Conservation (phyloP, 139 green algal species). For the Diplosphaera chodatii region DNA sequence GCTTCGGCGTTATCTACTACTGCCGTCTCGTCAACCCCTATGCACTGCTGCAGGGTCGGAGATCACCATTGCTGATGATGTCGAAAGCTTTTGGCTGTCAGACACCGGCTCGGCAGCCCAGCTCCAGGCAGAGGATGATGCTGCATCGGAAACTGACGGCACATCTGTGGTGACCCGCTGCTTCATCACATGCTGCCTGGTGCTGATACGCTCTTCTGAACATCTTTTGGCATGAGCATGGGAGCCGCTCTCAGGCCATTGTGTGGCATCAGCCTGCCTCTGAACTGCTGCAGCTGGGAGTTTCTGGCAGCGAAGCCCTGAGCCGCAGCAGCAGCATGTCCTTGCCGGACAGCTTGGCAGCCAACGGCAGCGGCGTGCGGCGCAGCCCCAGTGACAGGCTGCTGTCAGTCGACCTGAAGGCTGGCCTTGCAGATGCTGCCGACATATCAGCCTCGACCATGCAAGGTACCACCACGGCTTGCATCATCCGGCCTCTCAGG, state of each 20-base stretch:
- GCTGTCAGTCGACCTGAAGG: neutral
- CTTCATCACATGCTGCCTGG: no score
- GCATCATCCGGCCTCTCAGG: no score
- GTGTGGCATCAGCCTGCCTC: no score
- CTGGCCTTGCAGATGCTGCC: neutral
- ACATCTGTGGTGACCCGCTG: neutral
- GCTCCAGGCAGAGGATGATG: neutral
- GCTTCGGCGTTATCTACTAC: no score
- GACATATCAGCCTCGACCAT: neutral
- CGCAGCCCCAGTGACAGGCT: neutral
- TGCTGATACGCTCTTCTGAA: no score
- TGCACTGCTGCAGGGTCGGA: constrained; percentile 18
- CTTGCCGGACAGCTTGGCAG: neutral
- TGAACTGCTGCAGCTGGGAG: neutral
- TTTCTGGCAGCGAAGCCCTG: neutral
- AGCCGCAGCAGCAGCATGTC: constrained; percentile 3
- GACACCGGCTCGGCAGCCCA: constrained; percentile 1
- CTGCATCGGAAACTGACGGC: neutral
- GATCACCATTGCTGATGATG: constrained; percentile 30
- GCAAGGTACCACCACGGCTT: no score
- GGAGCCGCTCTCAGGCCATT: no score
- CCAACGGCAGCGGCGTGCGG: neutral
- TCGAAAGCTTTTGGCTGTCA: constrained; percentile 76
- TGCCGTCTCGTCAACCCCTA: no score
- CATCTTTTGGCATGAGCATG: no score